Evolutionary conservation across 1,139 yeast genomes (phyloP).

Genomic region (Pichia sp.): DNA sequence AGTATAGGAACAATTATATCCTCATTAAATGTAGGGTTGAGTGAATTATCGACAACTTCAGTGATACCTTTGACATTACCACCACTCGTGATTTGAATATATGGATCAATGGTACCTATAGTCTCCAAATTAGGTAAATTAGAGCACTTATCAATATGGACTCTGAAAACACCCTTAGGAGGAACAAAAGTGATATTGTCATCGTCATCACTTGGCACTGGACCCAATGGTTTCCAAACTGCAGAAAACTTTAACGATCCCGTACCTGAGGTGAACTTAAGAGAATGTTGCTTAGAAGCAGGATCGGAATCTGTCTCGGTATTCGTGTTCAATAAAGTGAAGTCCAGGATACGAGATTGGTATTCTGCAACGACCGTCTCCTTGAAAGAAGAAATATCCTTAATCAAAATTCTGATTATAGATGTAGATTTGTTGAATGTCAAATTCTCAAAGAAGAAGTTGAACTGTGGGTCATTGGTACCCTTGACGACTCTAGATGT

Average conservation of each 20-base stretch:
- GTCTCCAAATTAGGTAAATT: conserved; percentile 54
- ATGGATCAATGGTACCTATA: conserved; percentile 70
- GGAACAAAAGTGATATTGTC: conserved; percentile 40
- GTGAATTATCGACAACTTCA: conserved; percentile 39
- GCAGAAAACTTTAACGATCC: conserved; percentile 51
- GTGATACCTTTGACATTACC: conserved; percentile 55
- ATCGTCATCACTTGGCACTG: conserved; percentile 31
- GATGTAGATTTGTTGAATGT: conserved; percentile 54
- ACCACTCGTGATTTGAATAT: conserved; percentile 49
- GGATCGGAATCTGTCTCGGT: conserved; percentile 21
- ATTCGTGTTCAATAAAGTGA: conserved; percentile 30
- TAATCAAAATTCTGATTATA: conserved; percentile 45
- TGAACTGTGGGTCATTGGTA: conserved; percentile 69
- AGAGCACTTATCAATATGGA: conserved; percentile 48
- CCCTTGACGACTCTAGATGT: conserved; percentile 55
- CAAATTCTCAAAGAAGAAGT: conserved; percentile 52
- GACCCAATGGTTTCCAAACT: conserved; percentile 61
- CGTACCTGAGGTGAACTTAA: conserved; percentile 36
- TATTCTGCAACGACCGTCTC: conserved; percentile 46
- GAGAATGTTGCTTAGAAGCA: conserved; percentile 32
- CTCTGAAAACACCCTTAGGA: conserved; percentile 60
- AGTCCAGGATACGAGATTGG: conserved; percentile 42
- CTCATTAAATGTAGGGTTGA: conserved; percentile 50
- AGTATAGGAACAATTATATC: conserved; percentile 56
- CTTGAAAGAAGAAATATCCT: conserved; percentile 44